Evolutionary conservation across 768 basidiomycete genomes (phyloP).

Genomic region (Mycena epipterygia): DNA sequence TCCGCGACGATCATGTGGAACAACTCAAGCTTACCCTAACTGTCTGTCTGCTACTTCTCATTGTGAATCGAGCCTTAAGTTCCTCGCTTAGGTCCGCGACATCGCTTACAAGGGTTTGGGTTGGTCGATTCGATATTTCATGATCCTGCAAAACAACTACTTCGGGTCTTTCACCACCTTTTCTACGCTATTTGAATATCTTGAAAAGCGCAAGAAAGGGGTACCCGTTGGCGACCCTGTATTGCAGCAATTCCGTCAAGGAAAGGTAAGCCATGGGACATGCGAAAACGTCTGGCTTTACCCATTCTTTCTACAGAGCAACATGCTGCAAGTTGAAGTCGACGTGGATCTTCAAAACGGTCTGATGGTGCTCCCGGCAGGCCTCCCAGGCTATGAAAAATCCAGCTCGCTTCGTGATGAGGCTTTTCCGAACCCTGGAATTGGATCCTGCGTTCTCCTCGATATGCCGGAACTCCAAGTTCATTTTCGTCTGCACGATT

Average conservation of each 20-base stretch:
- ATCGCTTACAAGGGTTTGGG: slow-evolving; percentile 80
- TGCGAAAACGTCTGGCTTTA: background rate
- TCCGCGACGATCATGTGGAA: slow-evolving; percentile 81
- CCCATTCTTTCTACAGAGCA: slow-evolving; percentile 65
- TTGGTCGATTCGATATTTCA: slow-evolving; percentile 91
- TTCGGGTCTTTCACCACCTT: slow-evolving; percentile 96
- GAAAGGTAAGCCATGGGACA: slow-evolving; percentile 66
- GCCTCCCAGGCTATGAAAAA: slow-evolving; percentile 73
- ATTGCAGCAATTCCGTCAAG: slow-evolving; percentile 81
- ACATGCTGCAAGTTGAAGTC: slow-evolving; percentile 84
- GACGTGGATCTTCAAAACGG: slow-evolving; percentile 65
- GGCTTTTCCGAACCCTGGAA: slow-evolving; percentile 48
- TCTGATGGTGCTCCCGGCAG: slow-evolving; percentile 74
- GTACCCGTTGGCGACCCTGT: slow-evolving; percentile 86
- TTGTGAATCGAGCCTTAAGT: background rate
- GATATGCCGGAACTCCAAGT: slow-evolving; percentile 79
- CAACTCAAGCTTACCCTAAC: slow-evolving; percentile 77
- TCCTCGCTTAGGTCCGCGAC: slow-evolving; percentile 59
- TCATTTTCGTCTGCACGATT: slow-evolving; percentile 85
- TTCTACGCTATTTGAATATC: slow-evolving; percentile 87
- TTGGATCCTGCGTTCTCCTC: slow-evolving; percentile 70
- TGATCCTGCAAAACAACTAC: slow-evolving; percentile 94
- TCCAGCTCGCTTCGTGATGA: slow-evolving; percentile 37
- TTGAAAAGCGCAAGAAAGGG: slow-evolving; percentile 72
- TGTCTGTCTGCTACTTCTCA: slow-evolving; percentile 55